These are phyloP conservation scores for Fusarium robinianum DNA, from an alignment of 2,329 filamentous ascomycete genomes.

Conservation along the genomic window DNA sequence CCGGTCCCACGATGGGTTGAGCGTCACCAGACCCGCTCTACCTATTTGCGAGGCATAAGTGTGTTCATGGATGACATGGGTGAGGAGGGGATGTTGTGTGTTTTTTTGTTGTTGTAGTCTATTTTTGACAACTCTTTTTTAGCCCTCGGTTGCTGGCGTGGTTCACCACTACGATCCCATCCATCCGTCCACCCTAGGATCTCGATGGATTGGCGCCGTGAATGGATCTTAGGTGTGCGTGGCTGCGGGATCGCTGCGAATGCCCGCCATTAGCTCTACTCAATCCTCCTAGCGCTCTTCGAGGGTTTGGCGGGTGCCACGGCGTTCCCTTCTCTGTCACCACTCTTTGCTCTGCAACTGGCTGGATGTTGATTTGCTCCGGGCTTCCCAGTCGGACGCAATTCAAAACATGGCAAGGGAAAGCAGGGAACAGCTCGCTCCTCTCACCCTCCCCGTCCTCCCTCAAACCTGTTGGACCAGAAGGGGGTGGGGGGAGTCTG, in stretches of 20 bases:
- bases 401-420: constrained; percentile 21
- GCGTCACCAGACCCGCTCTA: constrained; percentile 3
- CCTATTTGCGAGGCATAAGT: constrained; percentile 17
- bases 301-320: constrained; percentile 1
- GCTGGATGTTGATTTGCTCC: constrained; percentile 4
- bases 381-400: constrained; percentile 11
- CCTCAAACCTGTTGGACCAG: too few species aligned
- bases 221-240: too few species aligned
- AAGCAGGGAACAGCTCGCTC: too few species aligned
- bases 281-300: too few species aligned
- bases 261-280: too few species aligned
- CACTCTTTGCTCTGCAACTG: not conserved
- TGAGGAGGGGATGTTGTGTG: constrained; percentile 10
- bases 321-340: not conserved
- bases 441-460: too few species aligned
- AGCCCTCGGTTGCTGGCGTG: too few species aligned
- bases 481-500: too few species aligned
- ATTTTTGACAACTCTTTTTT: constrained; percentile 31
- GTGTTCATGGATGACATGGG: constrained; percentile 14
- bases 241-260: too few species aligned
- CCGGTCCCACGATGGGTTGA: constrained; percentile 3
- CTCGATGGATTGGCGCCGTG: too few species aligned
- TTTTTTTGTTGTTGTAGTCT: constrained; percentile 14
- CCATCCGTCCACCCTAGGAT: too few species aligned
- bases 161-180: too few species aligned